Conservation (phyloP, 768 basidiomycete species). For the Hygrophorus pudorinus region DNA sequence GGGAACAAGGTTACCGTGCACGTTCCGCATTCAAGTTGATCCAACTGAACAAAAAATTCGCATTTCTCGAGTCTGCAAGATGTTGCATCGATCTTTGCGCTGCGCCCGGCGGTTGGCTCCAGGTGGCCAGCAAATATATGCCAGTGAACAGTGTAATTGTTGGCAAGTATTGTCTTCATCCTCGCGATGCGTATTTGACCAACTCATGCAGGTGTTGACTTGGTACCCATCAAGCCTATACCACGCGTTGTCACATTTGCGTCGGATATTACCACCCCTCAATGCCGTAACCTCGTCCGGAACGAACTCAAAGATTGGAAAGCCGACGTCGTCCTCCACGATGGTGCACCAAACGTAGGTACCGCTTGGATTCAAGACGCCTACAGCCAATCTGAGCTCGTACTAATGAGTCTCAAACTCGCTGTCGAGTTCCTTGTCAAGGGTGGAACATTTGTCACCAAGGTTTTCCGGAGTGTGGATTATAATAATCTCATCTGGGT, state of each 20-base stretch:
- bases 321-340: conserved; percentile 95
- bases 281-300: conserved; percentile 82
- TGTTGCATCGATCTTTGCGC: conserved; percentile 98
- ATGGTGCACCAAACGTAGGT: conserved; percentile 99
- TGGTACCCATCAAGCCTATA: conserved; percentile 93
- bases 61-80: conserved; percentile 78
- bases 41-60: conserved; percentile 96
- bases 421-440: conserved; percentile 91
- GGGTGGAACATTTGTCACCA: conserved; percentile 94
- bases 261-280: conserved; percentile 86
- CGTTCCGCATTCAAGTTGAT: conserved; percentile 99
- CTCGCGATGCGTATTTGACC: conserved; percentile 5
- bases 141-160: conserved; percentile 86
- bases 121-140: conserved; percentile 98
- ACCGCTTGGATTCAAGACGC: conserved; percentile 99
- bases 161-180: conserved; percentile 37
- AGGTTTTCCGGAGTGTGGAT: conserved; percentile 96
- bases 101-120: conserved; percentile 97
- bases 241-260: conserved; percentile 88
- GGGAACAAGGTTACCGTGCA: conserved; percentile 98
- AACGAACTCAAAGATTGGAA: conserved; percentile 96
- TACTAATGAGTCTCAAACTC: conserved; percentile 89
- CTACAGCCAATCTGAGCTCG: conserved; percentile 93
- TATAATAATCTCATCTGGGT: conserved; percentile 99
- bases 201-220: conserved; percentile 69